Evolutionary conservation across 2,329 filamentous ascomycete species (phyloP).

Genomic region (Beauveria sp.): DNA sequence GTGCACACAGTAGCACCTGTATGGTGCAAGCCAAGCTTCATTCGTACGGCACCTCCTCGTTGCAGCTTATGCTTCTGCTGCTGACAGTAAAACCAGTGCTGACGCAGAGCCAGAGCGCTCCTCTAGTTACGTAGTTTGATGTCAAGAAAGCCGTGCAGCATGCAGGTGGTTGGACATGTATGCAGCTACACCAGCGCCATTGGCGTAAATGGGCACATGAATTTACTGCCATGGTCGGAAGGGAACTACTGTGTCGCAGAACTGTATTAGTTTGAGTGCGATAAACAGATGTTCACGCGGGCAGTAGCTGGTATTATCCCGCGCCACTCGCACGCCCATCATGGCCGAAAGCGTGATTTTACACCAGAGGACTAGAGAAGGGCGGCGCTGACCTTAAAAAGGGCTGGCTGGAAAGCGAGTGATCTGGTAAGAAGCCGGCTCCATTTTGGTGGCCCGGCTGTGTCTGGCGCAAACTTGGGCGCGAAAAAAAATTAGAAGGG

Average conservation of each 20-base stretch:
- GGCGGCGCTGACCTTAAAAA: conserved; percentile 7
- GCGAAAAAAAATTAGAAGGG: not conserved
- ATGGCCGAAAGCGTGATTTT: not conserved
- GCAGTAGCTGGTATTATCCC: not conserved
- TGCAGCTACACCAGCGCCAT: not conserved
- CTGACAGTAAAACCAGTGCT: not conserved
- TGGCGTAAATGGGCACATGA: not conserved
- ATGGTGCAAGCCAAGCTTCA: not conserved
- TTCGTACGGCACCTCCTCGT: not conserved
- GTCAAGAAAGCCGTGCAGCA: not conserved
- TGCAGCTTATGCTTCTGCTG: not conserved
- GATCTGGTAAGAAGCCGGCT: conserved; percentile 1
- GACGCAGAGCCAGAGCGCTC: not conserved
- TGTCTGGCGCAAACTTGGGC: not conserved
- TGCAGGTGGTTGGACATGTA: not conserved
- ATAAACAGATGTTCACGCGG: not conserved
- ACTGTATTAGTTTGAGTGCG: not conserved
- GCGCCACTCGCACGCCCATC: not conserved
- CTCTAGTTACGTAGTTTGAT: not conserved
- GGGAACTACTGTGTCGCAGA: not conserved
- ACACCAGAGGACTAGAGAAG: not conserved
- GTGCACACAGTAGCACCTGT: not conserved
- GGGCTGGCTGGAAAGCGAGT: not conserved
- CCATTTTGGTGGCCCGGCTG: not conserved
- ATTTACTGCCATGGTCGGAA: not conserved